Conservation (phyloP, 345 rosid species). For the Punica granatum region DNA sequence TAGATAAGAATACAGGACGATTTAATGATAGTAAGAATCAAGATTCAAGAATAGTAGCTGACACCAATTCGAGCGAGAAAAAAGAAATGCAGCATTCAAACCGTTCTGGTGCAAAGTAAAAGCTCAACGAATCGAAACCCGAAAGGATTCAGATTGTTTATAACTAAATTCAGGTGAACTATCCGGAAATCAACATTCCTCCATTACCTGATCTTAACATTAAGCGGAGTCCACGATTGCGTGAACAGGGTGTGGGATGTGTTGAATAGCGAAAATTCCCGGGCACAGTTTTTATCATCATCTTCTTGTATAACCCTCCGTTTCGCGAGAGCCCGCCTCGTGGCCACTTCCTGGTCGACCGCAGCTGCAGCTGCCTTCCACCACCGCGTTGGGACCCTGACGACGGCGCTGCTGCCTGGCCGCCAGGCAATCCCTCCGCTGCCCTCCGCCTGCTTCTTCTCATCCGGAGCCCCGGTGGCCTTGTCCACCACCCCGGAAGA, state of each 20-base stretch:
- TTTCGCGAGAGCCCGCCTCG: slow-evolving; percentile 57
- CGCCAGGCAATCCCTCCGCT: slow-evolving; percentile 18
- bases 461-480: slow-evolving; percentile 34
- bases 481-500: slow-evolving; percentile 10
- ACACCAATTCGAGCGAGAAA: too few relatives aligned
- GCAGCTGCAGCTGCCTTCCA: slow-evolving; percentile 27
- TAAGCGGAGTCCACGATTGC: slow-evolving; percentile 68
- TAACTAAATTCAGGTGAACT: too few relatives aligned
- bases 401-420: slow-evolving; percentile 14
- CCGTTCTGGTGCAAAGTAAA: too few relatives aligned
- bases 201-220: slow-evolving; percentile 50
- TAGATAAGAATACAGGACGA: too few relatives aligned
- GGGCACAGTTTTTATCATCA: slow-evolving; percentile 29
- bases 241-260: slow-evolving; percentile 61
- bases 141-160: too few relatives aligned
- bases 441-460: slow-evolving; percentile 26
- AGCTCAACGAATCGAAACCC: too few relatives aligned
- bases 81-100: too few relatives aligned
- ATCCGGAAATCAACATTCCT: too few relatives aligned
- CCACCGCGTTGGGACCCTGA: slow-evolving; percentile 49
- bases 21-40: too few relatives aligned
- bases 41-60: too few relatives aligned
- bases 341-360: slow-evolving; percentile 57
- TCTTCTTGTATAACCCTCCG: slow-evolving; percentile 53
- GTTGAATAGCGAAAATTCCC: slow-evolving; percentile 46